Evolutionary conservation across 2,329 filamentous ascomycete species (phyloP).

Genomic region (Colletotrichum tropicale): DNA sequence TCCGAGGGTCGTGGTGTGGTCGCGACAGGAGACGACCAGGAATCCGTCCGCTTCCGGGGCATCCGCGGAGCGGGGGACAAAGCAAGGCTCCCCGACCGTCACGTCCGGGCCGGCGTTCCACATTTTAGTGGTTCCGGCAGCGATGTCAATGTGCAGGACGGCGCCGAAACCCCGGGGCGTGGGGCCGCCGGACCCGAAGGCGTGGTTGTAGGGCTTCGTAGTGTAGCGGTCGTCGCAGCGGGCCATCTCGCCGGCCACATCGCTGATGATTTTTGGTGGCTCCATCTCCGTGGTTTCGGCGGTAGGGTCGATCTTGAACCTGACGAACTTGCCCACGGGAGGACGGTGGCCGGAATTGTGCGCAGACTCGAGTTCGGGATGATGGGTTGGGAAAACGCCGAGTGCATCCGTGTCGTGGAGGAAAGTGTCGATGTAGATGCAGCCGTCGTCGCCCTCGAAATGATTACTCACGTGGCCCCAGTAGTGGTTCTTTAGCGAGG

Average conservation of each 20-base stretch:
- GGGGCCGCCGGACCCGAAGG: neutral
- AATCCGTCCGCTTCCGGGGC: neutral
- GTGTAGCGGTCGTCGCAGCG: neutral
- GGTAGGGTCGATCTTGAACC: neutral
- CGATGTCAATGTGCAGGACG: neutral
- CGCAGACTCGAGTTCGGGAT: neutral
- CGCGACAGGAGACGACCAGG: neutral
- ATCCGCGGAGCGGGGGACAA: neutral
- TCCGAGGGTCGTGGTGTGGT: neutral
- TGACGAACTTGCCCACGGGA: neutral
- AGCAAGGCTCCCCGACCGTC: neutral
- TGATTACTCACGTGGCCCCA: neutral
- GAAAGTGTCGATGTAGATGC: neutral
- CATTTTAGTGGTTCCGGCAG: neutral
- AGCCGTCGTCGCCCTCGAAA: neutral
- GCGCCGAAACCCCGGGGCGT: neutral
- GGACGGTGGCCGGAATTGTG: neutral
- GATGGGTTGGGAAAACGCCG: neutral
- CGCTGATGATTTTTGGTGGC: neutral
- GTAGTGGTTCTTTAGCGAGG: neutral
- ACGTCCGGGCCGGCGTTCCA: neutral
- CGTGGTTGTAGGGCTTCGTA: neutral
- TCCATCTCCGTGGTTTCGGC: neutral
- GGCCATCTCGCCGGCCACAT: neutral
- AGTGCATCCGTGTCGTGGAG: neutral